Evolutionary conservation across 768 basidiomycete genomes (phyloP).

Genomic region (Strobilomyces dryophilus): DNA sequence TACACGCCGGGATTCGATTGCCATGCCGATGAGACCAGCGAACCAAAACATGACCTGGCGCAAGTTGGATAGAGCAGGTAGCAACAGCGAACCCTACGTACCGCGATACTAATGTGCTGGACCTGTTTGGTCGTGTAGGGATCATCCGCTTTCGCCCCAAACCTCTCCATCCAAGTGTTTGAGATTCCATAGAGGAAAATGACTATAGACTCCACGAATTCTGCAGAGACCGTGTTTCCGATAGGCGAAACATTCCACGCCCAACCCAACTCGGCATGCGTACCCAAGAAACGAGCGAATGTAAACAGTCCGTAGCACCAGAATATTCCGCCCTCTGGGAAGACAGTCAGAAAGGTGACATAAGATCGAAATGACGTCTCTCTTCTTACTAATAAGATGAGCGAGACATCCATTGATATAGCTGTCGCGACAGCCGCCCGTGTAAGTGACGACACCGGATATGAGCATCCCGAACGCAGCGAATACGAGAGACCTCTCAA

Average conservation of each 20-base stretch:
- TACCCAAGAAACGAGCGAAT: conserved; percentile 93
- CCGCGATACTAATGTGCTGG: conserved; percentile 93
- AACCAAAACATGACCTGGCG: conserved; percentile 88
- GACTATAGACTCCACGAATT: conserved; percentile 72
- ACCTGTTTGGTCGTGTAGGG: conserved; percentile 89
- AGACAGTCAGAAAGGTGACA: neutral
- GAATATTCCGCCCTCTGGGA: conserved; percentile 83
- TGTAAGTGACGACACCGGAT: conserved; percentile 75
- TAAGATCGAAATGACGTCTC: neutral
- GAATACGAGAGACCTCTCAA: conserved; percentile 64
- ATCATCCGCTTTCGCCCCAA: conserved; percentile 75
- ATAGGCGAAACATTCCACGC: conserved; percentile 82
- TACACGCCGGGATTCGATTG: conserved; percentile 74
- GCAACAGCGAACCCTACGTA: conserved; percentile 31
- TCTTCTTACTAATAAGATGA: conserved; percentile 78
- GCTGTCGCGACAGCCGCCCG: conserved; percentile 77
- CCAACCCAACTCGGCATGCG: conserved; percentile 86
- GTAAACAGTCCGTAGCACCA: conserved; percentile 86
- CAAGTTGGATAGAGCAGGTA: neutral
- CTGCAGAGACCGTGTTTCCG: conserved; percentile 53
- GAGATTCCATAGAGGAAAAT: conserved; percentile 88
- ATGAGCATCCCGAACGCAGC: conserved; percentile 65
- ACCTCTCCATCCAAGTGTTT: conserved; percentile 97
- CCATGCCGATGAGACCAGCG: conserved; percentile 85
- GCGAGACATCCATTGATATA: conserved; percentile 84